Percentiles rank a stretch among this genome's conserved stretches.
phyloP scores from a whole-genome alignment of 1,284 basidiomycete species.

The Austroboletus niveus region DNA sequence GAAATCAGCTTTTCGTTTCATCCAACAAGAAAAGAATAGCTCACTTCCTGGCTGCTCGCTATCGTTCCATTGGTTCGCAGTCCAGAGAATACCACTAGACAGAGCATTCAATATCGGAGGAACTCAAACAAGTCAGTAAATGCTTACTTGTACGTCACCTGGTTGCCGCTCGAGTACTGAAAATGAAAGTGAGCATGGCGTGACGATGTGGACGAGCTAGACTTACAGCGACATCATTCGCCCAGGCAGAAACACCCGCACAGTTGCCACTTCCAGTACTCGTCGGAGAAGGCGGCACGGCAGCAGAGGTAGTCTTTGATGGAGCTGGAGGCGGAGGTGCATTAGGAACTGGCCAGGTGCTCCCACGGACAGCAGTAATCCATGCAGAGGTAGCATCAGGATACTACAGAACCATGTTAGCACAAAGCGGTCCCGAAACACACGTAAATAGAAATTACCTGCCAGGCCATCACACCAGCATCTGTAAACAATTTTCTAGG shows the following conservation, averaged over 20 bases:
- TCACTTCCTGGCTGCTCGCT: constrained; percentile 21
- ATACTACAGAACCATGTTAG: constrained; percentile 29
- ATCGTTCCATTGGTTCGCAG: constrained; percentile 20
- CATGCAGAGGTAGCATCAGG: constrained; percentile 26
- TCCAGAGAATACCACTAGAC: constrained; percentile 23
- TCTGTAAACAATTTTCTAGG: constrained; percentile 28
- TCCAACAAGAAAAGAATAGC: background rate
- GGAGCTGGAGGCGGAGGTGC: background rate
- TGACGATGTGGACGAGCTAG: background rate
- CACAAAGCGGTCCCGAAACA: constrained; percentile 32
- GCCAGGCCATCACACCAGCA: constrained; percentile 51
- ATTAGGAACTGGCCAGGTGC: constrained; percentile 20
- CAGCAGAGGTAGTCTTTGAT: background rate
- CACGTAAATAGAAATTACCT: constrained; percentile 15
- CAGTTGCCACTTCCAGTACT: constrained; percentile 12
- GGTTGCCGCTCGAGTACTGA: constrained; percentile 18
- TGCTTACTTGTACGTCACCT: constrained; percentile 22
- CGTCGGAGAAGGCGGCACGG: constrained; percentile 5
- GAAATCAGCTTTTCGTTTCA: background rate
- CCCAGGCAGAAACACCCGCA: constrained; percentile 16
- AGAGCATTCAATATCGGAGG: background rate
- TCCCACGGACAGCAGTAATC: constrained; percentile 26
- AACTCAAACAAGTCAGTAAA: background rate
- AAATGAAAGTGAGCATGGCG: background rate
- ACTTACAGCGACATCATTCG: constrained; percentile 12